phyloP scores from a whole-genome alignment of 805 yeast genomes.

The Candida hungchunana region DNA sequence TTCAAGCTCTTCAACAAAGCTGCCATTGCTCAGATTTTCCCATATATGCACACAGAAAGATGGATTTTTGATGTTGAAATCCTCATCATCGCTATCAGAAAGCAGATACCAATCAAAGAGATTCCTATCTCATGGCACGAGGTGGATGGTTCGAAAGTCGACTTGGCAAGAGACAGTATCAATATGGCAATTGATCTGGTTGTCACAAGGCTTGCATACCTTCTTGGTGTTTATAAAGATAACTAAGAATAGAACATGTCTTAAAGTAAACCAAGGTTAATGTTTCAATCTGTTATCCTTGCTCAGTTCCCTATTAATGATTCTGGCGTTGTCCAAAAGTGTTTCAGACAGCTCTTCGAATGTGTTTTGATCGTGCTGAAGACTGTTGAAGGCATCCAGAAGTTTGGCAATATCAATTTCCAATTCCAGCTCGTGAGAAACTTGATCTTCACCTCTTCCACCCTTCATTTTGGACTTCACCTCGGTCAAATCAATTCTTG shows the following conservation, averaged over 20 bases:
- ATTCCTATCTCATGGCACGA: conserved; percentile 95
- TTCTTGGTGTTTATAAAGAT: conserved; percentile 72
- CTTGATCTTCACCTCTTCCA: conserved; percentile 24
- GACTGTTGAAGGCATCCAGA: conserved; percentile 36
- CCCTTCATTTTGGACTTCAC: conserved; percentile 34
- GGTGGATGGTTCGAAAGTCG: conserved; percentile 92
- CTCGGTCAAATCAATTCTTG: conserved; percentile 68
- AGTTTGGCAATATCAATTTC: conserved; percentile 45
- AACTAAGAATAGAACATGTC: conserved; percentile 2
- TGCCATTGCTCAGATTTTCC: conserved; percentile 66
- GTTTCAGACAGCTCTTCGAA: conserved; percentile 57
- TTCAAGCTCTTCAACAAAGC: conserved; percentile 82
- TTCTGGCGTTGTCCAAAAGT: conserved; percentile 56
- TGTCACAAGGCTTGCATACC: conserved; percentile 83
- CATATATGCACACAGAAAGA: conserved; percentile 91
- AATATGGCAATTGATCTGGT: conserved; percentile 93
- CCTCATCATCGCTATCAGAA: conserved; percentile 71
- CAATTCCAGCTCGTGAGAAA: conserved; percentile 45
- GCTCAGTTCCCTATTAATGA: conserved; percentile 27
- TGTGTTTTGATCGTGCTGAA: conserved; percentile 43
- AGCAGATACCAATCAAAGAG: conserved; percentile 64
- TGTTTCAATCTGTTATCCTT: too few relatives aligned
- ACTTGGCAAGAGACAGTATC: conserved; percentile 83
- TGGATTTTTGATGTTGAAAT: conserved; percentile 99
- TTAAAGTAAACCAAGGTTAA: too few relatives aligned